Evolutionary conservation across 2,329 filamentous ascomycete species (phyloP).

Genomic region (Paramyrothecium sp.): DNA sequence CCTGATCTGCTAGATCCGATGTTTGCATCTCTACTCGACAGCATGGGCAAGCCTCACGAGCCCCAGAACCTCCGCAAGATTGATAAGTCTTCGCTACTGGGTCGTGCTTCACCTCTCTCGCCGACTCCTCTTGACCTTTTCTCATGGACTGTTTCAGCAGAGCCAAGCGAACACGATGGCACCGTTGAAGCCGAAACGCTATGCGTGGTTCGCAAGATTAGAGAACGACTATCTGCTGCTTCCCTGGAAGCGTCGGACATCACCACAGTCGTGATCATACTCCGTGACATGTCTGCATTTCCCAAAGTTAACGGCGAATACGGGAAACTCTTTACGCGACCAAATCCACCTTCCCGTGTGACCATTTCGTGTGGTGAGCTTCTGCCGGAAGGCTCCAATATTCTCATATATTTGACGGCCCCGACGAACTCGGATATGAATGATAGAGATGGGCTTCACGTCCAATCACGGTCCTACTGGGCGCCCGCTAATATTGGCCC

Average conservation of each 20-base stretch:
- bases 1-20: conserved; percentile 66
- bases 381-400: conserved; percentile 58
- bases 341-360: conserved; percentile 82
- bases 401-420: conserved; percentile 56
- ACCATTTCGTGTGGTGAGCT: conserved; percentile 74
- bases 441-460: conserved; percentile 70
- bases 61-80: not conserved
- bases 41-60: not conserved
- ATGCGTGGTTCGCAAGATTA: conserved; percentile 46
- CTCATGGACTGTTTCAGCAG: conserved; percentile 33
- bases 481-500: conserved; percentile 96
- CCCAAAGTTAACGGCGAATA: conserved; percentile 73
- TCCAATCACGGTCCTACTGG: conserved; percentile 95
- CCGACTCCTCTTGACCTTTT: not conserved
- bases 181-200: conserved; percentile 46
- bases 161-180: conserved; percentile 13
- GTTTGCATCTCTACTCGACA: conserved; percentile 46
- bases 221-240: conserved; percentile 31
- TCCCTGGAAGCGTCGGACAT: conserved; percentile 35
- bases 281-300: conserved; percentile 81
- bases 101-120: not conserved
- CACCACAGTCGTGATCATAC: conserved; percentile 62
- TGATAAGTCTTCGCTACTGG: not conserved
- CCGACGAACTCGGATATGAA: conserved; percentile 23
- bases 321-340: conserved; percentile 67